Evolutionary conservation across 192 early-diverging fungal species (phyloP).

Genomic region (Mortierella claussenii): DNA sequence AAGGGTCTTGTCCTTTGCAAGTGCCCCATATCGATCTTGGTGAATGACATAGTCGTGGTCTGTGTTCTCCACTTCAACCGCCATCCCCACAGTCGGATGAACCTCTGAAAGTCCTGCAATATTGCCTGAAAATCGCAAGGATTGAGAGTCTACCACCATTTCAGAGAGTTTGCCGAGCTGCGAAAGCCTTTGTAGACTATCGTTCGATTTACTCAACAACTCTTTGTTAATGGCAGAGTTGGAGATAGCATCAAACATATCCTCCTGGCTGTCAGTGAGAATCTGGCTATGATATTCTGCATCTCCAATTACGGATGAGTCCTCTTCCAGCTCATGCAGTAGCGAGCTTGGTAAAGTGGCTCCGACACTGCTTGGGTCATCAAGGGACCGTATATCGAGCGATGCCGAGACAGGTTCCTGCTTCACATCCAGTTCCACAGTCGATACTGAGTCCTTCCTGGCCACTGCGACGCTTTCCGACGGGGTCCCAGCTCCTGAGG

Average conservation of each 20-base stretch:
- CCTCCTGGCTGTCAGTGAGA: conserved; percentile 13
- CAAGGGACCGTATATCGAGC: neutral
- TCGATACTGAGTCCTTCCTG: neutral
- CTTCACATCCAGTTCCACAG: neutral
- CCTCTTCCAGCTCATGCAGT: conserved; percentile 1
- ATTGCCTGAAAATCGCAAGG: too few relatives aligned
- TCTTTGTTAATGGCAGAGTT: conserved; percentile 10
- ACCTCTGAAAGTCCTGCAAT: neutral
- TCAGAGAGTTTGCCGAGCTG: neutral
- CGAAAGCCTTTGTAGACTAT: neutral
- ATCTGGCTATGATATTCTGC: conserved; percentile 11
- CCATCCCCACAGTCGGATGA: neutral
- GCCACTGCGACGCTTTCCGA: too few relatives aligned
- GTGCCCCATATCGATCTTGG: too few relatives aligned
- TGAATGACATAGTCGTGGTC: too few relatives aligned
- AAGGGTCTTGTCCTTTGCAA: neutral
- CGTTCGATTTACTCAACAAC: neutral
- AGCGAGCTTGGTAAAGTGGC: conserved; percentile 12
- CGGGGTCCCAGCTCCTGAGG: too few relatives aligned
- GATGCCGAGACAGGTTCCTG: neutral
- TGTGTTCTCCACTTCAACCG: too few relatives aligned
- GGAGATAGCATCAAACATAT: conserved; percentile 21
- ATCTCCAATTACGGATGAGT: neutral
- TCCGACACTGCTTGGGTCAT: neutral
- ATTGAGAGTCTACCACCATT: neutral